These are phyloP conservation scores for Annona squamosa DNA, from an alignment of 164 flowering plant species.

Conservation along the genomic window DNA sequence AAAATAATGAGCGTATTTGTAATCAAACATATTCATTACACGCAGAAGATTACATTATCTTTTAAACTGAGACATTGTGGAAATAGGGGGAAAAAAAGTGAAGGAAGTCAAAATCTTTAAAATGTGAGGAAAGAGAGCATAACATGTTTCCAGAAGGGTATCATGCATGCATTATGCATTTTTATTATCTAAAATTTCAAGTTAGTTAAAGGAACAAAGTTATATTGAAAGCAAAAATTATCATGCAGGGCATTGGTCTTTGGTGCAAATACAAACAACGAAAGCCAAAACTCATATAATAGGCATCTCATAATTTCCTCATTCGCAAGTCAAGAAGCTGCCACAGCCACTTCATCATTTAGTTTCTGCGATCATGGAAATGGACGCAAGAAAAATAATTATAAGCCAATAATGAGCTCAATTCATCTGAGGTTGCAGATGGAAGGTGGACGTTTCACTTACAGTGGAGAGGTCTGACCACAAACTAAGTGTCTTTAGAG, in stretches of 20 bases:
- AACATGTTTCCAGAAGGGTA: too few species aligned
- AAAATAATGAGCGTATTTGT: too few species aligned
- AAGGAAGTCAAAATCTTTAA: too few species aligned
- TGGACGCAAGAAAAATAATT: neutral
- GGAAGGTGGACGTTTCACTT: constrained; percentile 15
- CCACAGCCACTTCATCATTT: neutral
- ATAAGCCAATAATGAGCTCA: neutral
- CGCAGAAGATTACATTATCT: too few species aligned
- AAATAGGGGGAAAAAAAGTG: too few species aligned
- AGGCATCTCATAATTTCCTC: neutral
- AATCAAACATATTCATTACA: too few species aligned
- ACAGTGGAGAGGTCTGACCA: constrained; percentile 61
- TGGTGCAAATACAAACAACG: neutral
- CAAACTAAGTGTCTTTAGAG: constrained; percentile 46
- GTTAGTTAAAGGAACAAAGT: too few species aligned
- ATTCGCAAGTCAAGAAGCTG: neutral
- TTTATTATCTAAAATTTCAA: too few species aligned
- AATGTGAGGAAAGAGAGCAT: too few species aligned
- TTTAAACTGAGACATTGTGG: too few species aligned
- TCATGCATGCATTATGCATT: too few species aligned
- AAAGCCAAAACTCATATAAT: neutral
- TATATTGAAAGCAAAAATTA: too few species aligned
- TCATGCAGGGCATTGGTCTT: neutral
- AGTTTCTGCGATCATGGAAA: neutral
- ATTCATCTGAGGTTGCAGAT: neutral